phyloP scores from a whole-genome alignment of 192 early-diverging fungal genomes.

The Backusella tuberculispora region DNA sequence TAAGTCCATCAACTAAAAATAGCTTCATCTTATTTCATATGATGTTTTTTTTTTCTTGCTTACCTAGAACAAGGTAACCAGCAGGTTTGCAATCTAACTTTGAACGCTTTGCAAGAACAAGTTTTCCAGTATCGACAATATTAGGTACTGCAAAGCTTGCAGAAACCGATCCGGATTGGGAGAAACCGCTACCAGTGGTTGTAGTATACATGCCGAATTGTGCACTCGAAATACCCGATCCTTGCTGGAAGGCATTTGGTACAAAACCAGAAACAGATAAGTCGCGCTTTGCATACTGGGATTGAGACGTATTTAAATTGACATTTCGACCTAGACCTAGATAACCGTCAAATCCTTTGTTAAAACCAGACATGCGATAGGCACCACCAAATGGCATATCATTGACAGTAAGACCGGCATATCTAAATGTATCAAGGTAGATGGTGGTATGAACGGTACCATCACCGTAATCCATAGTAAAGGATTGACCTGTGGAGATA shows the following conservation, averaged over 20 bases:
- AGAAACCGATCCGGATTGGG: slow-evolving; percentile 7
- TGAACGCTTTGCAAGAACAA: slow-evolving; percentile 27
- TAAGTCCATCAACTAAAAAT: background rate
- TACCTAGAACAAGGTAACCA: slow-evolving; percentile 43
- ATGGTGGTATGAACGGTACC: slow-evolving; percentile 28
- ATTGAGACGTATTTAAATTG: slow-evolving; percentile 33
- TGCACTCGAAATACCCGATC: slow-evolving; percentile 26
- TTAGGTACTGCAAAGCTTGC: background rate
- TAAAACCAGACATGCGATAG: slow-evolving; percentile 38
- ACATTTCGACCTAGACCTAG: slow-evolving; percentile 42
- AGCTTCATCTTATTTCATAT: background rate
- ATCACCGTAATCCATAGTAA: slow-evolving; percentile 38
- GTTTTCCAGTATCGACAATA: background rate
- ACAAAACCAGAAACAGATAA: slow-evolving; percentile 27
- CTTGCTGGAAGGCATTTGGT: slow-evolving; percentile 33
- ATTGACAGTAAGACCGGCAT: slow-evolving; percentile 26
- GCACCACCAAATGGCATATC: slow-evolving; percentile 43
- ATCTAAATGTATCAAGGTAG: slow-evolving; percentile 35
- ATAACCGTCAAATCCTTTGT: slow-evolving; percentile 40
- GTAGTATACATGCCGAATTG: slow-evolving; percentile 42
- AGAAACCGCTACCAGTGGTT: background rate
- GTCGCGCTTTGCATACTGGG: slow-evolving; percentile 26
- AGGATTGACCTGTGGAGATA: slow-evolving; percentile 26
- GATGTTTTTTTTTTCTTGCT: background rate
- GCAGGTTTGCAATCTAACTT: slow-evolving; percentile 19